Conservation (phyloP, 2,329 filamentous ascomycete species). For the Emmonsiellopsis sp. region DNA sequence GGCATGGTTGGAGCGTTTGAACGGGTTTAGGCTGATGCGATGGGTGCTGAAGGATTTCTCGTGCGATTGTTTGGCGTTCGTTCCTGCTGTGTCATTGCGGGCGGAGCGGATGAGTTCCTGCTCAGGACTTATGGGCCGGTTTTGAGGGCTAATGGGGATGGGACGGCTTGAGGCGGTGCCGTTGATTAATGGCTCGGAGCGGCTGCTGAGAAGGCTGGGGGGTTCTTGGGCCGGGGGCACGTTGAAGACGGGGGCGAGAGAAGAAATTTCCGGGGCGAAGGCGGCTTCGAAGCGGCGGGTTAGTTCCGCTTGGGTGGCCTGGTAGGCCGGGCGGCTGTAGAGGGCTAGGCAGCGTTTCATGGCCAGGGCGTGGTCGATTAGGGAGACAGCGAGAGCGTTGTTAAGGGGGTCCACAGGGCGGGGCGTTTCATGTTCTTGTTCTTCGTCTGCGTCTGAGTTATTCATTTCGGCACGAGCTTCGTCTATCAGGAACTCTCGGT, state of each 20-base stretch:
- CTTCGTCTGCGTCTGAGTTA: conserved; percentile 29
- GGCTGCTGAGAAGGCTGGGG: conserved; percentile 37
- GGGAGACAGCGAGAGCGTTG: conserved; percentile 70
- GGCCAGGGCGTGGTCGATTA: conserved; percentile 82
- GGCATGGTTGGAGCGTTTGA: conserved; percentile 32
- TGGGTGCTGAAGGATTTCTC: conserved; percentile 31
- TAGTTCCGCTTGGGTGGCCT: conserved; percentile 32
- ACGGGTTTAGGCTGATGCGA: conserved; percentile 35
- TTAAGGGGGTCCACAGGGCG: conserved; percentile 50
- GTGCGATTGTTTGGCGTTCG: conserved; percentile 20
- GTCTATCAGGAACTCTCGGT: conserved; percentile 63
- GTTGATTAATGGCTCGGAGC: conserved; percentile 19
- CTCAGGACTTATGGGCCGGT: conserved; percentile 27
- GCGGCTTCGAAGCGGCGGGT: conserved; percentile 29
- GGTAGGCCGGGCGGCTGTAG: conserved; percentile 54
- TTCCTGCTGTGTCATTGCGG: conserved; percentile 16
- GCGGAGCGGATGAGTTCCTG: conserved; percentile 26
- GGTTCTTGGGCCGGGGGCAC: conserved; percentile 19
- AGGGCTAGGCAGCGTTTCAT: conserved; percentile 71
- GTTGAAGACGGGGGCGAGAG: conserved; percentile 41
- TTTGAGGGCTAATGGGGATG: conserved; percentile 6
- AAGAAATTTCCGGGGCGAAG: conserved; percentile 55
- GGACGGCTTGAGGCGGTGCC: conserved; percentile 17
- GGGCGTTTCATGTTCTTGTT: conserved; percentile 43
- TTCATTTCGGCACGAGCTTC: conserved; percentile 15